Evolutionary conservation across 768 basidiomycete species (phyloP).

Genomic region (Royoungia palumana): DNA sequence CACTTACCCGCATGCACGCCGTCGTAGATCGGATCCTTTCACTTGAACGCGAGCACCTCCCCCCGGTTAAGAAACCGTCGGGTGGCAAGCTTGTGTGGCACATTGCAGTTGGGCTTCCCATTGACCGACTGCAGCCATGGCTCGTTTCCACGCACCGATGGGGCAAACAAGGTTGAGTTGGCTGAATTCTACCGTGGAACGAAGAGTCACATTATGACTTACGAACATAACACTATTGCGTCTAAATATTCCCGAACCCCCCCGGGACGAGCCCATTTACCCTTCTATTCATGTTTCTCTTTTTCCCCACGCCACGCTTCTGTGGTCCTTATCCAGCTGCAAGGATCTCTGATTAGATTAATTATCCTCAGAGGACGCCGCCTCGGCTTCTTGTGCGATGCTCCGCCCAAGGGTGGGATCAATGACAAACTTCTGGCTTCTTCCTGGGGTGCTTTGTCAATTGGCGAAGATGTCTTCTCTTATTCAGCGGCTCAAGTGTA

Average conservation of each 20-base stretch:
- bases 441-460: neutral
- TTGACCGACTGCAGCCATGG: neutral
- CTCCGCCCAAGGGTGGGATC: constrained; percentile 2
- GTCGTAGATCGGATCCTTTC: neutral
- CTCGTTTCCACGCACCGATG: neutral
- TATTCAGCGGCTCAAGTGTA: neutral
- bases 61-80: too few relatives aligned
- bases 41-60: neutral
- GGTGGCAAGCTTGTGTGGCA: neutral
- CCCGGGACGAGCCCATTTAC: neutral
- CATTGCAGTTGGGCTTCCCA: neutral
- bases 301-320: constrained; percentile 19
- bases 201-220: neutral
- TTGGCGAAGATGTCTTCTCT: neutral
- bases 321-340: constrained; percentile 3
- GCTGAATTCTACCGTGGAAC: neutral
- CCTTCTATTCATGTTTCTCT: neutral
- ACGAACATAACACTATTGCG: constrained; percentile 1
- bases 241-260: neutral
- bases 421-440: neutral
- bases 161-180: constrained; percentile 15
- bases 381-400: constrained; percentile 4
- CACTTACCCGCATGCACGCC: neutral
- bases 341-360: constrained; percentile 9
- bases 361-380: constrained; percentile 5